Percentiles rank a stretch among this genome's conserved stretches.
phyloP scores from a whole-genome alignment of 176 grass and related monocot species.

The Triticum turgidum region DNA sequence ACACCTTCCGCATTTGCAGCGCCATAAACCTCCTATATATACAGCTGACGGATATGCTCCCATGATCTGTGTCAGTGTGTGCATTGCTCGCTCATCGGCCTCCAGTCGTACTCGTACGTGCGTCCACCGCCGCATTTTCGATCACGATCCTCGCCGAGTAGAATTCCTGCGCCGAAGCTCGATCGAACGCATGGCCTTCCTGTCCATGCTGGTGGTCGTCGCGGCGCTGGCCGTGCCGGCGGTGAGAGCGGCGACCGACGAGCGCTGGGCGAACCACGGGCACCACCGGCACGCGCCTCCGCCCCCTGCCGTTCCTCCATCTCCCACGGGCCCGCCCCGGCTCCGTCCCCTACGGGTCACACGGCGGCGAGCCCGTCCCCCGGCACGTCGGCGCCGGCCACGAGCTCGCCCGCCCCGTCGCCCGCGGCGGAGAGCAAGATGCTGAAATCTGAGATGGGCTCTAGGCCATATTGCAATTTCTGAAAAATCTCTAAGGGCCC shows the following conservation, averaged over 20 bases:
- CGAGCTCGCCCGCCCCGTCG: constrained; percentile 16
- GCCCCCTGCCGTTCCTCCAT: not conserved
- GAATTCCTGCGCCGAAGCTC: not conserved
- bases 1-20: not conserved
- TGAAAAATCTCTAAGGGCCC: too few species aligned
- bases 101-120: not conserved
- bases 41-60: not conserved
- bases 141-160: not conserved
- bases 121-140: not conserved
- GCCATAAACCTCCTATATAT: not conserved
- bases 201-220: not conserved
- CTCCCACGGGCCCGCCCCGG: not conserved
- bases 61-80: not conserved
- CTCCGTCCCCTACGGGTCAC: not conserved
- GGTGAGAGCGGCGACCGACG: not conserved
- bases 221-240: not conserved
- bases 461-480: too few species aligned
- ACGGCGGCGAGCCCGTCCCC: not conserved
- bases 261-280: not conserved
- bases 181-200: not conserved
- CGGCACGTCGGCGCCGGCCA: not conserved
- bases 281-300: not conserved
- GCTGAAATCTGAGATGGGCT: too few species aligned
- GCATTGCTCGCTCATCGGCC: not conserved
- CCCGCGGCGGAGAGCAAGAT: not conserved